These are phyloP conservation scores for Penicillium sp. DNA, from an alignment of 2,329 filamentous ascomycete genomes.

Conservation along the genomic window DNA sequence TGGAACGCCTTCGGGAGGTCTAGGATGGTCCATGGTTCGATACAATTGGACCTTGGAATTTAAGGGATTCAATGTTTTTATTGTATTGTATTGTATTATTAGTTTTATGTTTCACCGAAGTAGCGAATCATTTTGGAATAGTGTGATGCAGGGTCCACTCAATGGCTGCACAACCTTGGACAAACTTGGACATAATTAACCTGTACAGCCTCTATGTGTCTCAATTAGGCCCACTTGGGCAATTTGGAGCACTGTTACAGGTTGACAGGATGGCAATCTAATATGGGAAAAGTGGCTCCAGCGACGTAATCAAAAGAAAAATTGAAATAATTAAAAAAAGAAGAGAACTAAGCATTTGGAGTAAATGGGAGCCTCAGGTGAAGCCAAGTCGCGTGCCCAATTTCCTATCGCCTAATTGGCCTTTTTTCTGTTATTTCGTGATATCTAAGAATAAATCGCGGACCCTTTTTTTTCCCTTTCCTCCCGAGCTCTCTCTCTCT, in stretches of 20 bases:
- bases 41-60: background rate
- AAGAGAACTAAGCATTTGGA: constrained; percentile 3
- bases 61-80: background rate
- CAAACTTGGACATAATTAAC: background rate
- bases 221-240: background rate
- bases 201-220: background rate
- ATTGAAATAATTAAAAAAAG: background rate
- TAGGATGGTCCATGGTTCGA: background rate
- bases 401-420: constrained; percentile 9
- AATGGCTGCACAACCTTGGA: background rate
- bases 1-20: background rate
- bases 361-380: background rate
- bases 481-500: background rate
- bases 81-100: background rate
- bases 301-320: background rate
- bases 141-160: constrained; percentile 8
- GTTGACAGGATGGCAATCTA: background rate
- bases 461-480: background rate
- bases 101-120: background rate
- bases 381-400: constrained; percentile 3
- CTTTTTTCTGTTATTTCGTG: constrained; percentile 1
- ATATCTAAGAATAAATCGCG: constrained; percentile 5
- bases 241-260: background rate
- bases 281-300: background rate
- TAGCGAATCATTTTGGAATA: constrained; percentile 4